Base-by-base conservation (phyloP, 2,329 filamentous ascomycete genomes). In the Ophiostoma perfectum region DNA sequence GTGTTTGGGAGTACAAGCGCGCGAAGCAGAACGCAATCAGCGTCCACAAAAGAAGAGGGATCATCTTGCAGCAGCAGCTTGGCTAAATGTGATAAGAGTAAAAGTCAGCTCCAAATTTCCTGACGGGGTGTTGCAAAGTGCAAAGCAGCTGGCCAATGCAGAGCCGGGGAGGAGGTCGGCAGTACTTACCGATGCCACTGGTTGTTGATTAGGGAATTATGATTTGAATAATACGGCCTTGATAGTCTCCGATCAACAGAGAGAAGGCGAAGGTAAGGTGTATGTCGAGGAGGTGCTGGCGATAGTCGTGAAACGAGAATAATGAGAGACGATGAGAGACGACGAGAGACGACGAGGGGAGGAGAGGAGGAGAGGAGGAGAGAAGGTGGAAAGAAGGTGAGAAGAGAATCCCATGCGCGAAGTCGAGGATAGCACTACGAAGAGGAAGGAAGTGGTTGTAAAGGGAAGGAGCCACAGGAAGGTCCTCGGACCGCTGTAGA, bases 401-500 rank as follows among this genome's bases (percentile, higher is more conserved):
- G 16, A 9, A 18, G 14, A 63, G 8, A 12, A 63, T 38, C 39
- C 60, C 60, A 63, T 42, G 39, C 16, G 16, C 3, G 60, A 12
- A 14, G 58, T 63, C n/a, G 12, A 16, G 6, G 7, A 14, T 9
- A 14, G 38, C 11, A 8, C 5, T 16, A 39, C 6, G 38, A 55
- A n/a, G 27, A 27, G 58, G 58, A 39, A 41, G 36, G 58, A 62
- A 14, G n/a, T 41, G 38, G 7, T 39, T 55, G 47, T 14, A 41
- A 42, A 63, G 11, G 60, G 60, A 63, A 63, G 60, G 60, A 63
- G 39, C 60, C 16, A 63, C 60, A 11, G 60, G 38, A 42, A 41
- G 9, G 12, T 7, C n/a, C 16, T 63, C 38, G 27, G 38, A 16
- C 39, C 39, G 60, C 18, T 63, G 39, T 52, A 5, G 45, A 58